Conservation (phyloP, 23 red algal genomes). For the Cyanidium caldarium region DNA sequence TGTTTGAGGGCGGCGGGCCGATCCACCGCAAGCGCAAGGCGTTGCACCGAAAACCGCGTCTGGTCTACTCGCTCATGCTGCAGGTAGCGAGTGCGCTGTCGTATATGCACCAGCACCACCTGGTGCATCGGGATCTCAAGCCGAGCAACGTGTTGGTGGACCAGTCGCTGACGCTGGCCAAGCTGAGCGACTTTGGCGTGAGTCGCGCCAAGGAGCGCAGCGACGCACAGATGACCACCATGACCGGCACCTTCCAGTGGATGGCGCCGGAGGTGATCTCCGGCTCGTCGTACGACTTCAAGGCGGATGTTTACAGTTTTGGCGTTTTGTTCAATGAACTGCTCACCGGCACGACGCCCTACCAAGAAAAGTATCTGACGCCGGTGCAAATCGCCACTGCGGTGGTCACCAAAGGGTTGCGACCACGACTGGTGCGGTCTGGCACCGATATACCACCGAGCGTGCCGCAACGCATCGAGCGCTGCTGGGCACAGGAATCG, state of each 20-base stretch:
- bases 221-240: neutral
- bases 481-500: neutral
- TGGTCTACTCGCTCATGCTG: neutral
- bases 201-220: neutral
- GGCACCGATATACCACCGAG: neutral
- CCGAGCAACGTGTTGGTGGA: neutral
- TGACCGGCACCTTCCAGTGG: conserved; percentile 34
- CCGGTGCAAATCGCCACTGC: conserved; percentile 3
- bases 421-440: conserved; percentile 3
- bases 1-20: neutral
- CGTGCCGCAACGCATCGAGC: neutral
- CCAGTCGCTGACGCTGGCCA: neutral
- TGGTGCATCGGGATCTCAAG: conserved; percentile 3
- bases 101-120: neutral
- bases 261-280: conserved; percentile 50
- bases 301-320: conserved; percentile 14
- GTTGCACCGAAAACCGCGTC: neutral
- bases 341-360: conserved; percentile 10
- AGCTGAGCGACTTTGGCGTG: neutral
- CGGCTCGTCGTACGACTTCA: neutral
- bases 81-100: neutral
- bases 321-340: conserved; percentile 18
- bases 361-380: conserved; percentile 3
- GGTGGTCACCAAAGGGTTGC: conserved; percentile 6
- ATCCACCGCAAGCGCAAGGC: neutral